Conservation (phyloP, 257 asterid species). For the Nyctanthes arbortristis region DNA sequence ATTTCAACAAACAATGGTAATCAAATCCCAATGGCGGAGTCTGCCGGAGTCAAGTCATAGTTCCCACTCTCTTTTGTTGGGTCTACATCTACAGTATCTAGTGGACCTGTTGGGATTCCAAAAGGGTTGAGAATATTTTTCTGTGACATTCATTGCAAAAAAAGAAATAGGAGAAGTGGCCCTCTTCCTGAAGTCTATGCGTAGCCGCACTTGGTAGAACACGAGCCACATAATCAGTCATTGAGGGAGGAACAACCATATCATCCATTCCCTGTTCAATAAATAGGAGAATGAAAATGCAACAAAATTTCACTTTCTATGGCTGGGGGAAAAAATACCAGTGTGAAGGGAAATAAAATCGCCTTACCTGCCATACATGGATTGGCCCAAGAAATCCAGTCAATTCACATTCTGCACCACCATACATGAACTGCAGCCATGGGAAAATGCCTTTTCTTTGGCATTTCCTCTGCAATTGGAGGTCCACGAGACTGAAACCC, state of each 20-base stretch:
- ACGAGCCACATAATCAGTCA: conserved; percentile 64
- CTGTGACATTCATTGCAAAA: conserved; percentile 75
- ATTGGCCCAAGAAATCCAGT: conserved; percentile 84
- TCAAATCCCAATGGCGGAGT: conserved; percentile 33
- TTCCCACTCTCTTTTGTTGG: conserved; percentile 29
- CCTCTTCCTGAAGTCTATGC: conserved; percentile 78
- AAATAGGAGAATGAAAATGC: not conserved
- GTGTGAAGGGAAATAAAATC: not conserved
- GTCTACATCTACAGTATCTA: conserved; percentile 46
- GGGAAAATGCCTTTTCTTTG: conserved; percentile 54
- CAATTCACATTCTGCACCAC: conserved; percentile 52
- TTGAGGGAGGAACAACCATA: conserved; percentile 64
- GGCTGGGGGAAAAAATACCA: not conserved
- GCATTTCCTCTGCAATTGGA: conserved; percentile 51
- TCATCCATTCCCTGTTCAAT: conserved; percentile 76
- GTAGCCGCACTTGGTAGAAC: conserved; percentile 58
- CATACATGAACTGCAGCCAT: conserved; percentile 70
- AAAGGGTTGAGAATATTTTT: conserved; percentile 60
- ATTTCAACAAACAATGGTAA: conserved; percentile 11
- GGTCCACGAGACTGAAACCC: conserved; percentile 88
- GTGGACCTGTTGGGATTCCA: conserved; percentile 71
- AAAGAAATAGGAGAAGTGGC: conserved; percentile 78
- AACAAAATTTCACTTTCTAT: not conserved
- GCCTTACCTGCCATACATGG: conserved; percentile 93
- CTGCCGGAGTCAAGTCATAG: conserved; percentile 25